A percentile compares a stretch with the other conserved stretches of the same genome.
Evolutionary conservation across 2,329 filamentous ascomycete species (phyloP).

Genomic region (Talaromyces sp.): DNA sequence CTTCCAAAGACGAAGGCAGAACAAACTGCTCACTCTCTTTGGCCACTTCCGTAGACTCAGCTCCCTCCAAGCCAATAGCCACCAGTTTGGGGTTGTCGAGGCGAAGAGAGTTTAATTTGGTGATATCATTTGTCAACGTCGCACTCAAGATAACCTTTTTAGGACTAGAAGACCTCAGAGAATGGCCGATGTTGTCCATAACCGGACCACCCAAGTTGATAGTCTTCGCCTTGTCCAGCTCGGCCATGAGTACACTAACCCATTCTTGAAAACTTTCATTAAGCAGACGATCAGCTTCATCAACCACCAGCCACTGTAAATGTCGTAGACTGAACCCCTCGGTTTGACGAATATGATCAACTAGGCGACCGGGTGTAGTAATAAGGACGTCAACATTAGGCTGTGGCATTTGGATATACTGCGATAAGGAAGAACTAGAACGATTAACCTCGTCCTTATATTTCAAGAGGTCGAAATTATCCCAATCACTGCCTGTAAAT

Average conservation of each 20-base stretch:
- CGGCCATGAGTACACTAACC: conserved; percentile 65
- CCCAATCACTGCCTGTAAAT: conserved; percentile 43
- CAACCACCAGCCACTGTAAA: conserved; percentile 83
- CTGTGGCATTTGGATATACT: conserved; percentile 60
- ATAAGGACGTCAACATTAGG: conserved; percentile 84
- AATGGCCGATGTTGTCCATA: conserved; percentile 32
- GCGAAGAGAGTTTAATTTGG: conserved; percentile 69
- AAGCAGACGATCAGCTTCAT: conserved; percentile 88
- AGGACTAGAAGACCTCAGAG: conserved; percentile 43
- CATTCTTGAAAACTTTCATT: conserved; percentile 92
- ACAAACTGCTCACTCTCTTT: conserved; percentile 42
- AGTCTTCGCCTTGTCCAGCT: conserved; percentile 52
- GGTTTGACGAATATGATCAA: conserved; percentile 84
- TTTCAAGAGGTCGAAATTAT: conserved; percentile 43
- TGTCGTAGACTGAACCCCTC: conserved; percentile 73
- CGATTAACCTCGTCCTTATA: conserved; percentile 40
- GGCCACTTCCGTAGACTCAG: conserved; percentile 14
- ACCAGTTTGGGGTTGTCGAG: conserved; percentile 71
- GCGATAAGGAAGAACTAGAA: conserved; percentile 43
- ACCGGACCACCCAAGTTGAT: conserved; percentile 39
- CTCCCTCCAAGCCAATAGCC: conserved; percentile 57
- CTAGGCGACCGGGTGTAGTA: conserved; percentile 84
- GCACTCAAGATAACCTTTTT: conserved; percentile 86
- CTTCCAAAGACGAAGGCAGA: conserved; percentile 60
- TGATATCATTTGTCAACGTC: conserved; percentile 84